phyloP scores from a whole-genome alignment of 306 rosid species.

The Amphicarpaea edgeworthii region DNA sequence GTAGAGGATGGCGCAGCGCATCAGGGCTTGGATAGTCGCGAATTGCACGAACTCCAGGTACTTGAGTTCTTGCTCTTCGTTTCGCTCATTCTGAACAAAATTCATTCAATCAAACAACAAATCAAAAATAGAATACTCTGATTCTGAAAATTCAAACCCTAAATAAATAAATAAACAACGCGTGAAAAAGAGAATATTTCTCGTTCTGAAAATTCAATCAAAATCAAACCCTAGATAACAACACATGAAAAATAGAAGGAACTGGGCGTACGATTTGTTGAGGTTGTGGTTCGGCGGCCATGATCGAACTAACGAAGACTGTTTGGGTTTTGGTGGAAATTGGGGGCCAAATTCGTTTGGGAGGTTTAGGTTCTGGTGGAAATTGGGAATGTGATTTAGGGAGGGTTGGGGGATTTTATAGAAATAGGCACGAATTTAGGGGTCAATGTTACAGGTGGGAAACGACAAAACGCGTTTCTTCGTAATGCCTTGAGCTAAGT shows the following conservation, averaged over 20 bases:
- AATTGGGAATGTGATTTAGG: neutral
- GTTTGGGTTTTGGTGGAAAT: neutral
- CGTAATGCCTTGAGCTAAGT: neutral
- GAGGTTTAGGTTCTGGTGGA: neutral
- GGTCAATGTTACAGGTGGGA: neutral
- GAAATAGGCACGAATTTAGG: neutral
- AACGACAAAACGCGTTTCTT: neutral
- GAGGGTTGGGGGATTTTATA: neutral
- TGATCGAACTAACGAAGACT: neutral
- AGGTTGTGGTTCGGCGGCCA: constrained; percentile 37
- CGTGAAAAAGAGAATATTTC: neutral
- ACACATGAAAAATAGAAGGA: neutral
- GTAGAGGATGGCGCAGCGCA: too few relatives aligned
- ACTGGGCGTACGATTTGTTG: constrained; percentile 24
- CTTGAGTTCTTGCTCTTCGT: too few relatives aligned
- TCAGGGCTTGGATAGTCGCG: too few relatives aligned
- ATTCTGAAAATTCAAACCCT: constrained; percentile 22
- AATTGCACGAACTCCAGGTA: too few relatives aligned
- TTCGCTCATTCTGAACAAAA: too few relatives aligned
- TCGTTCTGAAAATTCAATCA: neutral
- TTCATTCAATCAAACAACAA: neutral
- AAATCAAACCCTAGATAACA: neutral
- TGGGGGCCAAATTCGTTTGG: neutral
- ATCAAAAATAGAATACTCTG: neutral
- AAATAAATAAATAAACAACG: too few relatives aligned